These are phyloP conservation scores for Jaltomata sinuosa DNA, from an alignment of 257 asterid species.

Conservation along the genomic window DNA sequence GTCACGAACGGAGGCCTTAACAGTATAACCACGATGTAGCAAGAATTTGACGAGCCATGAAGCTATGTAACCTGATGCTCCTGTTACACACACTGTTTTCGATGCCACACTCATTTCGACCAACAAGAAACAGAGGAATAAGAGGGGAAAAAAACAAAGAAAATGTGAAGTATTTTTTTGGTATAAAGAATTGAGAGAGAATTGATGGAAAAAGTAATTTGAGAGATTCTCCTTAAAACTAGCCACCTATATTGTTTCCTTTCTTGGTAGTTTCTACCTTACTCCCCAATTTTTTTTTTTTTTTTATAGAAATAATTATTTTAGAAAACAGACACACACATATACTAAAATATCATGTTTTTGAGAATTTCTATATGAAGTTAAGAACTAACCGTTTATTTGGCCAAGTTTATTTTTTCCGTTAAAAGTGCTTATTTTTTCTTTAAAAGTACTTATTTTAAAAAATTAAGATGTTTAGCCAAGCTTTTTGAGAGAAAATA, in stretches of 20 bases:
- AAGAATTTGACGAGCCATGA: conserved; percentile 61
- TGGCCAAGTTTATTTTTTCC: too few species aligned
- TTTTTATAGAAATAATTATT: too few species aligned
- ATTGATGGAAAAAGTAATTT: neutral
- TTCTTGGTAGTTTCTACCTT: neutral
- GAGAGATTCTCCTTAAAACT: neutral
- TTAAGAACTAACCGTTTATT: too few species aligned
- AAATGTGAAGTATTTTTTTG: neutral
- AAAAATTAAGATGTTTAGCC: too few species aligned
- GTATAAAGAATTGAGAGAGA: neutral
- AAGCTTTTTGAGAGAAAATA: too few species aligned
- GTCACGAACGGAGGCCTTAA: conserved; percentile 52
- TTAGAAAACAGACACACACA: too few species aligned
- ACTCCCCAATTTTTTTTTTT: neutral
- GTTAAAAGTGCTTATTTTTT: too few species aligned
- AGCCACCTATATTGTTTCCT: neutral
- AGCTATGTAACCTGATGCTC: conserved; percentile 64
- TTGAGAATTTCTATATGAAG: too few species aligned
- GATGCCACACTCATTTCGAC: neutral
- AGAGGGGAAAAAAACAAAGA: neutral
- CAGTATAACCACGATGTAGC: conserved; percentile 56
- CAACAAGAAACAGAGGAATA: neutral
- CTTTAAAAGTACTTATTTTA: too few species aligned
- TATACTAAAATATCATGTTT: too few species aligned
- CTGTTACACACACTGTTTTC: conserved; percentile 57